phyloP scores from a whole-genome alignment of 805 yeast species.

The Nakazawaea siamensis region DNA sequence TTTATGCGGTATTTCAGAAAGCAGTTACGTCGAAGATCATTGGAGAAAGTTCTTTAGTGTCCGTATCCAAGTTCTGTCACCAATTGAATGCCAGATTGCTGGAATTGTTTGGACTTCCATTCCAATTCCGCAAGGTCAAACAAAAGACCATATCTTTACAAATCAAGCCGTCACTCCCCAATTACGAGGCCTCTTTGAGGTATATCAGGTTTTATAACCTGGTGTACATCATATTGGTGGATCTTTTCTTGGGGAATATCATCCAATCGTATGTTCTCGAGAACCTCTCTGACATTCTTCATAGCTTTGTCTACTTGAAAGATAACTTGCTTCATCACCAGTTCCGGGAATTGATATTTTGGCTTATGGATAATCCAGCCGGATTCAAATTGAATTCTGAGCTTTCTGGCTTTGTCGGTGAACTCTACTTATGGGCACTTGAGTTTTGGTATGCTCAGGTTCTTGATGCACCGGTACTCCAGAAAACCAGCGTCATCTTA shows the following conservation, averaged over 20 bases:
- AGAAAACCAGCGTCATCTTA: slow-evolving; percentile 6
- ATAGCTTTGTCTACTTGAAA: slow-evolving; percentile 18
- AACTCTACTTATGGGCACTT: slow-evolving; percentile 77
- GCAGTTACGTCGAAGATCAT: slow-evolving; percentile 23
- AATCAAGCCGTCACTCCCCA: slow-evolving; percentile 33
- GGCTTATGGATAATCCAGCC: slow-evolving; percentile 87
- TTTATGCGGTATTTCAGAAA: not conserved
- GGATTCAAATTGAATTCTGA: slow-evolving; percentile 90
- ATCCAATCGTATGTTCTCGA: slow-evolving; percentile 40
- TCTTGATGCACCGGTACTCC: slow-evolving; percentile 13
- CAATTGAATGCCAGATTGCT: slow-evolving; percentile 74
- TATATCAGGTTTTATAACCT: slow-evolving; percentile 80
- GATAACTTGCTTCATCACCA: slow-evolving; percentile 26
- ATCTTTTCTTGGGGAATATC: slow-evolving; percentile 64
- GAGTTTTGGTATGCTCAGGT: slow-evolving; percentile 43
- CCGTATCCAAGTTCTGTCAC: slow-evolving; percentile 54
- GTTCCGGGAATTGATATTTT: slow-evolving; percentile 40
- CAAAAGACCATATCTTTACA: slow-evolving; percentile 22
- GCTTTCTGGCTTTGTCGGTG: slow-evolving; percentile 78
- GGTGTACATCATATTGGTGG: slow-evolving; percentile 81
- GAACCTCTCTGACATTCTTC: slow-evolving; percentile 16
- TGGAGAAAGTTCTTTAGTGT: slow-evolving; percentile 21
- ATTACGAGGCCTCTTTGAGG: slow-evolving; percentile 31
- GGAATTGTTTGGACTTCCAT: slow-evolving; percentile 73
- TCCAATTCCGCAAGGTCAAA: slow-evolving; percentile 56